Base-by-base conservation (phyloP, 345 rosid species). In the Murraya koenigii region DNA sequence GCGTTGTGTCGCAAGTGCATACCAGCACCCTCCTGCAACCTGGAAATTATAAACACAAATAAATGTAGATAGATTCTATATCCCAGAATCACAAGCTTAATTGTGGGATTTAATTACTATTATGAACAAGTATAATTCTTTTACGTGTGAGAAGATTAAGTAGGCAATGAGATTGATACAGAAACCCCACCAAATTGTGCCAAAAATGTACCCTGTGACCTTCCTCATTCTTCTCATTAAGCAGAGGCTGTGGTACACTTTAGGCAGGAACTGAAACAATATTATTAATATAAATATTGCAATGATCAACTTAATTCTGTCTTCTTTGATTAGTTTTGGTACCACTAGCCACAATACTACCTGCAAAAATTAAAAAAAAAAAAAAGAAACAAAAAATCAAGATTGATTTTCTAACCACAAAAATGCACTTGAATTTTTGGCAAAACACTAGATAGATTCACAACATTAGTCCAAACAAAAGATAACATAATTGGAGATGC, bases 131-230 rank as follows among this genome's bases (percentile, higher is more conserved):
- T 44, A 14, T 52, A 52, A 52, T 6, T 10, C 8, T 52, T 52
- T 82, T 80, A 95, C 98, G 35, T 44, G 49, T 95, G 98, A 63
- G 97, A 95, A 76, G 95, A 95, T 91, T 83, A 95, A 87, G 85
- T 95, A 95, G 56, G 97, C 98, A 9, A 95, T 89, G 76, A 95
- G 94, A 71, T 95, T 93, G 49, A 95, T 88, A 83, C 87, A 91
- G 76, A 95, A 95, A 47, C 97, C 98, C 97, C 97, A 95, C 98
- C 98, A 95, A 82, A 95, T 86, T 59, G 98, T 88, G 39, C 98
- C 98, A 49, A 95, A 95, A 61, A 95, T 90, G 80, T 90, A 95
- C 7, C 97, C 98, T 7, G 97, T 95, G 79, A 90, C 98, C 81
- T 93, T 93, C 35, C 84, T 85, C 97, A 95, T 93, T 68, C 89